Conservation (phyloP, 1,284 basidiomycete genomes). For the Boletus albobrunnescens region DNA sequence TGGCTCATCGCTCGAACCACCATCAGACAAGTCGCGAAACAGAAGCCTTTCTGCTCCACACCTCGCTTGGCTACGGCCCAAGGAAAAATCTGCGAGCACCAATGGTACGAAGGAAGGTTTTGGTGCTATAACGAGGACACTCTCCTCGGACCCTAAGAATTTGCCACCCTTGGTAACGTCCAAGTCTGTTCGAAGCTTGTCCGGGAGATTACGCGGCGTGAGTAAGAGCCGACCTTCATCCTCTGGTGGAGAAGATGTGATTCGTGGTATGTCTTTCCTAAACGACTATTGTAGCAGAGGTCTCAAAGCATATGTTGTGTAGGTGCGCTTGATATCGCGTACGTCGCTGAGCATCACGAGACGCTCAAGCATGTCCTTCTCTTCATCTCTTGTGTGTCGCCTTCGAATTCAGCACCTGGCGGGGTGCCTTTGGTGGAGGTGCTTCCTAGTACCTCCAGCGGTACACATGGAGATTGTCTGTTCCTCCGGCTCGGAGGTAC, state of each 20-base stretch:
- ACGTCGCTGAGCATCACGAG: slow-evolving; percentile 83
- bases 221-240: slow-evolving; percentile 24
- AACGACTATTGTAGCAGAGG: not conserved
- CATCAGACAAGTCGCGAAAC: slow-evolving; percentile 41
- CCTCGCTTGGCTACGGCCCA: slow-evolving; percentile 57
- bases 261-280: slow-evolving; percentile 19
- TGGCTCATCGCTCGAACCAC: slow-evolving; percentile 13
- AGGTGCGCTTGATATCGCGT: slow-evolving; percentile 56
- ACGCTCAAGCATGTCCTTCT: slow-evolving; percentile 72
- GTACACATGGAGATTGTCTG: slow-evolving; percentile 47
- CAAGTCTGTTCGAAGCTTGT: slow-evolving; percentile 20
- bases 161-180: not conserved
- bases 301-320: slow-evolving; percentile 1
- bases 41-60: slow-evolving; percentile 72
- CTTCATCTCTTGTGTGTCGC: slow-evolving; percentile 41
- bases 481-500: slow-evolving; percentile 55
- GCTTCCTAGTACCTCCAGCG: slow-evolving; percentile 42
- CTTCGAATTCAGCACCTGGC: slow-evolving; percentile 16
- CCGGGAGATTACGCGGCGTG: slow-evolving; percentile 20
- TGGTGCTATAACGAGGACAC: slow-evolving; percentile 7
- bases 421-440: slow-evolving; percentile 51
- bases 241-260: slow-evolving; percentile 7
- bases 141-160: slow-evolving; percentile 19
- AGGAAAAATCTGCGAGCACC: slow-evolving; percentile 15
- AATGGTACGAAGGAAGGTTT: slow-evolving; percentile 13